Percentiles rank a stretch among this genome's conserved stretches.
Conservation (phyloP, 768 basidiomycete species). For the Lentinus brumalis region DNA sequence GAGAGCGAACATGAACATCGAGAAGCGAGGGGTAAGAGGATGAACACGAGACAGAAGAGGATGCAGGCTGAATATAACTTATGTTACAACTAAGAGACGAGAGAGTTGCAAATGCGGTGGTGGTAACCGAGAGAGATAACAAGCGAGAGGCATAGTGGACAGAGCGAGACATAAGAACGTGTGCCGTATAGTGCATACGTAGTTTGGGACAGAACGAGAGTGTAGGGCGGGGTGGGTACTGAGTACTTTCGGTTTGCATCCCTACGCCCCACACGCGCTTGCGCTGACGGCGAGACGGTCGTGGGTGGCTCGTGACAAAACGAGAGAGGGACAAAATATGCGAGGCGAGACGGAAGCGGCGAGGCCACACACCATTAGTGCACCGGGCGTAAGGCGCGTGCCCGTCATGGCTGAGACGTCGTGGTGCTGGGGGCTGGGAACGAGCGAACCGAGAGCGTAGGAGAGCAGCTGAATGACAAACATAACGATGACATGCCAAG, state of each 20-base stretch:
- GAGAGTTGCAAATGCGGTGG: not conserved
- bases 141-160: constrained; percentile 18
- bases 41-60: not conserved
- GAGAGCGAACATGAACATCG: not conserved
- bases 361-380: constrained; percentile 11
- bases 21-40: constrained; percentile 1
- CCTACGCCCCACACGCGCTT: not conserved
- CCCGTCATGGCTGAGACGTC: constrained; percentile 15
- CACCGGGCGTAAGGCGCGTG: constrained; percentile 16
- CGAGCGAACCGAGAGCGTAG: constrained; percentile 21
- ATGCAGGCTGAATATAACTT: constrained; percentile 2
- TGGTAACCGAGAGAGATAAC: constrained; percentile 11
- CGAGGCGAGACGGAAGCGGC: constrained; percentile 5
- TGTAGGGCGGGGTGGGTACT: constrained; percentile 11
- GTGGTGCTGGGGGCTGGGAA: not conserved
- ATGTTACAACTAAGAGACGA: constrained; percentile 1
- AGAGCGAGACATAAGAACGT: constrained; percentile 3
- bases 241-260: not conserved
- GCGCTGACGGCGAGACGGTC: not conserved
- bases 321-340: constrained; percentile 4
- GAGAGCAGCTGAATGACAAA: constrained; percentile 24
- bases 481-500: constrained; percentile 26
- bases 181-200: constrained; percentile 6
- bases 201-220: constrained; percentile 16
- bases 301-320: constrained; percentile 14